Evolutionary conservation across 257 asterid genomes (phyloP), one percentile per base, ranked within the genome.

Genomic region (Solanum corneliomulleri): DNA sequence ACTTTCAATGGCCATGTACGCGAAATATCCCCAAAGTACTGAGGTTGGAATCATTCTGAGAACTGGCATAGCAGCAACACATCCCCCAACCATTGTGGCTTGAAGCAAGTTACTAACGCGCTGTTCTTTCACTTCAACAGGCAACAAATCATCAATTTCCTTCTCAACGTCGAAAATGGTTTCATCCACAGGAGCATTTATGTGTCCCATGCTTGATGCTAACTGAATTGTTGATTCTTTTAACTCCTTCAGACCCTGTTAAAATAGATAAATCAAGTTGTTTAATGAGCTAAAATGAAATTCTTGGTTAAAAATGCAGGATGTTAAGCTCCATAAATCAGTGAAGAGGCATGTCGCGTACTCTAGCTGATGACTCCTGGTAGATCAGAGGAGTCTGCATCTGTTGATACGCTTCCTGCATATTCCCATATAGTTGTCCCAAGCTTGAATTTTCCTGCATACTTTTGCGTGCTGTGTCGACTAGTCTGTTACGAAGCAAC

Each of bases 1-100:
- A 87, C 99, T 96, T 76, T 96, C 99, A 37, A 96, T 94, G 85
- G 99, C 99, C 99, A 96, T 96, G 89, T 92, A 96, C 45, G 99
- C 98, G 60, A 96, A 96, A 88, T 96, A 96, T 6, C 99, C 99
- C 99, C 99, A 96, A 4, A 96, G 95, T 13, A 96, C 98, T 4
- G 99, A 96, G 74, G 98, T 96, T 16, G 99, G 99, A 37, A 96
- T 96, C 98, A 92, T 96, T 89, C 97, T 91, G 89, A 96, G 91
- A 2, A 93, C 93, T 0, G 99, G 99, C 98, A 96, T 90, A 12
- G 99, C 97, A 78, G 94, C 98, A 60, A 96, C 96, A 72, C 98
- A 94, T 41, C 93, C 97, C 83, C 94, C 98, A 21, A 96, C 99
- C 97, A 94, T 89, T 21, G 90, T 31, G 39, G 99, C 87, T 64